Conservation (phyloP, 2,329 filamentous ascomycete species). For the Penicillium sp. region DNA sequence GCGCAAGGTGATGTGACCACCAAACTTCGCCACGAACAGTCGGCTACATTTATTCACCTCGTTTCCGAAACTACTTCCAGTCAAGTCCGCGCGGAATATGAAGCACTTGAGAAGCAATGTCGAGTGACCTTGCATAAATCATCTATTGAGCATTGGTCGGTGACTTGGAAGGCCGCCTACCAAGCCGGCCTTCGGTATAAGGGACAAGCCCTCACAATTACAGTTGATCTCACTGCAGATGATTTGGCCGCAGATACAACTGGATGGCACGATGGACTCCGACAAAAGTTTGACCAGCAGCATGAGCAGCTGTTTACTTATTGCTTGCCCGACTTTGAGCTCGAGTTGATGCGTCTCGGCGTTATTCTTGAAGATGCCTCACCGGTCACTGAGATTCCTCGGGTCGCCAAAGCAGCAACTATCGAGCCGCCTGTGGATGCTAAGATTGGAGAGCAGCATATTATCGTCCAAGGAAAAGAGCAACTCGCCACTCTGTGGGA, state of each 20-base stretch:
- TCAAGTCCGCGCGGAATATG: slow-evolving; percentile 35
- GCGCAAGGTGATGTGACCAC: slow-evolving; percentile 50
- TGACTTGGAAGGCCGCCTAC: slow-evolving; percentile 34
- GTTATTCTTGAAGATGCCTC: slow-evolving; percentile 45
- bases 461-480: slow-evolving; percentile 40
- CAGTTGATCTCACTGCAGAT: slow-evolving; percentile 31
- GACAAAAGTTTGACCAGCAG: slow-evolving; percentile 39
- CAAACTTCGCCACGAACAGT: slow-evolving; percentile 47
- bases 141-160: slow-evolving; percentile 27
- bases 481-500: slow-evolving; percentile 46
- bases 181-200: slow-evolving; percentile 48
- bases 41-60: slow-evolving; percentile 44
- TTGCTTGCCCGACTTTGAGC: slow-evolving; percentile 41
- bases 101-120: slow-evolving; percentile 36
- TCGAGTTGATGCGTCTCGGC: slow-evolving; percentile 49
- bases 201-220: slow-evolving; percentile 43
- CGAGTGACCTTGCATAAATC: slow-evolving; percentile 39
- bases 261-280: slow-evolving; percentile 31
- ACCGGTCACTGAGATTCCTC: slow-evolving; percentile 38
- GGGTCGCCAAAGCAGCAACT: slow-evolving; percentile 27
- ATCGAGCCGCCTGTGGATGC: slow-evolving; percentile 35
- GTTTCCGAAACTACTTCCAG: slow-evolving; percentile 35
- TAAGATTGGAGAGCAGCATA: slow-evolving; percentile 37
- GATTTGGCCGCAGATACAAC: slow-evolving; percentile 32
- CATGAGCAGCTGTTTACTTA: slow-evolving; percentile 48